Conservation (phyloP, 805 yeast genomes). For the Teunomyces tritomae region DNA sequence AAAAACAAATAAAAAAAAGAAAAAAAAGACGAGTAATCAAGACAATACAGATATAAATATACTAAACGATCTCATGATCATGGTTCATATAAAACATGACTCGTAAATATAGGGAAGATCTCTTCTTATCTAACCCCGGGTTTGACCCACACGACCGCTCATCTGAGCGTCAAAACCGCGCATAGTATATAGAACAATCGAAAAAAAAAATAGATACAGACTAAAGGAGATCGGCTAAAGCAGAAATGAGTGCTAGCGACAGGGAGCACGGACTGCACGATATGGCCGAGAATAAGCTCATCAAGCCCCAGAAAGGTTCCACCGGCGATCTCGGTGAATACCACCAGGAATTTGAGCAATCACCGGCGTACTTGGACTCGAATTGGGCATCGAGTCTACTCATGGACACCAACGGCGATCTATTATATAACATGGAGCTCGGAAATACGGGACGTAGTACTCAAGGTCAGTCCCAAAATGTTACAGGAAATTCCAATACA, state of each 20-base stretch:
- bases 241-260: constrained; percentile 1
- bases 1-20: too few species aligned
- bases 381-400: constrained; percentile 35
- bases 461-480: not conserved
- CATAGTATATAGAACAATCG: not conserved
- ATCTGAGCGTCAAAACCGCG: not conserved
- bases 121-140: constrained; percentile 3
- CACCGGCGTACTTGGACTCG: constrained; percentile 18
- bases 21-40: too few species aligned
- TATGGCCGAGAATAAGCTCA: not conserved
- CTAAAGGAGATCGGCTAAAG: not conserved
- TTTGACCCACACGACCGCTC: not conserved
- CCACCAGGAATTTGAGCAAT: constrained; percentile 6
- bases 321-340: constrained; percentile 4
- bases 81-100: too few species aligned
- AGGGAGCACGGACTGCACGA: constrained; percentile 1
- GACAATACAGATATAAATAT: too few species aligned
- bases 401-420: constrained; percentile 29
- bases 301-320: constrained; percentile 5
- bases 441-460: constrained; percentile 2
- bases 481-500: not conserved
- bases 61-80: too few species aligned
- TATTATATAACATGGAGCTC: constrained; percentile 34
- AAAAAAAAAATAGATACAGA: not conserved
- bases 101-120: not conserved